phyloP scores from a whole-genome alignment of 2,329 filamentous ascomycete species.

The Aspergillus neotritici region DNA sequence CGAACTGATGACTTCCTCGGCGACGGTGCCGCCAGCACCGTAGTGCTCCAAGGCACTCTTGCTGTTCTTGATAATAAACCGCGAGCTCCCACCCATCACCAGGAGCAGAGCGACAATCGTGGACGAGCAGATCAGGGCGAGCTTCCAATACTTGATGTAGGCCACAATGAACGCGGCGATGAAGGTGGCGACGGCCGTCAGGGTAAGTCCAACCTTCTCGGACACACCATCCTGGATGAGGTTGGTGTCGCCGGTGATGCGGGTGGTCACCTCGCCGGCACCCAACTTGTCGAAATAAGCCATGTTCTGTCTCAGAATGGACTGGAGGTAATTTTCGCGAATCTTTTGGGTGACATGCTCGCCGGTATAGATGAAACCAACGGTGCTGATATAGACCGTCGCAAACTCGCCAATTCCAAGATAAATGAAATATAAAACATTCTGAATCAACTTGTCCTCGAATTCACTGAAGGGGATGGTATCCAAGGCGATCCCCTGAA shows the following conservation, averaged over 20 bases:
- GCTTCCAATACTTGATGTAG: conserved; percentile 86
- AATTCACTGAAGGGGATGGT: conserved; percentile 52
- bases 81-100: conserved; percentile 67
- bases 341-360: conserved; percentile 75
- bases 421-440: conserved; percentile 80
- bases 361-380: conserved; percentile 84
- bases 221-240: conserved; percentile 90
- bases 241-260: conserved; percentile 91
- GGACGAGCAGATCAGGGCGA: conserved; percentile 79
- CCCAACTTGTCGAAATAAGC: conserved; percentile 90
- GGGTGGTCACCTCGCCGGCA: conserved; percentile 86
- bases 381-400: conserved; percentile 70
- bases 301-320: conserved; percentile 82
- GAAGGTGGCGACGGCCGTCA: conserved; percentile 75
- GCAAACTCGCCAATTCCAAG: conserved; percentile 75
- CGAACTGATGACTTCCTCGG: conserved; percentile 90
- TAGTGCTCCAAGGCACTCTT: conserved; percentile 74
- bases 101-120: conserved; percentile 74
- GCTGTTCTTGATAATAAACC: conserved; percentile 73
- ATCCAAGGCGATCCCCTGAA: conserved; percentile 58
- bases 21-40: conserved; percentile 76
- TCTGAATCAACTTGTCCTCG: conserved; percentile 52
- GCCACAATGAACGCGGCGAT: conserved; percentile 84
- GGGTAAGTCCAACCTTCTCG: conserved; percentile 74
- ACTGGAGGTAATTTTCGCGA: conserved; percentile 74